phyloP scores from a whole-genome alignment of 2,329 filamentous ascomycete genomes.

The Fusarium incarnatum region DNA sequence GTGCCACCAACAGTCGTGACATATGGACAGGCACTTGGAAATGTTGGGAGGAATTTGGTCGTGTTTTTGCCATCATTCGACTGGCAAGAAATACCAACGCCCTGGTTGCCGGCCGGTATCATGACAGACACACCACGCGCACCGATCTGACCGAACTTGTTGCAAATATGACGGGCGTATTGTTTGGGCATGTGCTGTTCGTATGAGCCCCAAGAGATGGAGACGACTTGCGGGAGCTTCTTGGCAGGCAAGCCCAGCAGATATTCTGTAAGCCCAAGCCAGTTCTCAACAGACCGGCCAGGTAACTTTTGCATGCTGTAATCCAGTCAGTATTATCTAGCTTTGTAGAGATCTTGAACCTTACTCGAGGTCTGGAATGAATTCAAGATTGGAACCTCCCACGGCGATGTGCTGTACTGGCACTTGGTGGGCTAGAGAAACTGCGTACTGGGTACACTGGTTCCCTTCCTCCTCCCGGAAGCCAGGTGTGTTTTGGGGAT shows the following conservation, averaged over 20 bases:
- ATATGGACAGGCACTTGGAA: constrained; percentile 64
- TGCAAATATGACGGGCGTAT: constrained; percentile 65
- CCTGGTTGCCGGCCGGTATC: constrained; percentile 70
- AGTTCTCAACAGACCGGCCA: constrained; percentile 69
- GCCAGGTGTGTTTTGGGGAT: constrained; percentile 54
- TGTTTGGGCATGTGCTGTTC: constrained; percentile 71
- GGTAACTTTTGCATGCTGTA: not conserved
- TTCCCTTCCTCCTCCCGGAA: constrained; percentile 50
- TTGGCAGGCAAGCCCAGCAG: constrained; percentile 65
- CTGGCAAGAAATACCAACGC: constrained; percentile 52
- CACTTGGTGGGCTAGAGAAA: constrained; percentile 51
- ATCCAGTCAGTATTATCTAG: not conserved
- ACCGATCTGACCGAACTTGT: constrained; percentile 73
- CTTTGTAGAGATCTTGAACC: constrained; percentile 2
- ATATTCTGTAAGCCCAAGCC: constrained; percentile 71
- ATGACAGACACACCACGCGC: constrained; percentile 75
- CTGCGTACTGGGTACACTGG: constrained; percentile 54
- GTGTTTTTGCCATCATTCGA: constrained; percentile 53
- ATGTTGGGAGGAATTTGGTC: constrained; percentile 51
- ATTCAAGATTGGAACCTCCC: constrained; percentile 49
- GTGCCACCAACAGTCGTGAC: constrained; percentile 73
- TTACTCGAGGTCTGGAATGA: constrained; percentile 52
- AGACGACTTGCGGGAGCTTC: constrained; percentile 71
- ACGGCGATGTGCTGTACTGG: constrained; percentile 51
- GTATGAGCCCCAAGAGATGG: constrained; percentile 77